Conservation (phyloP, 306 rosid genomes). For the Luffa aegyptiaca region DNA sequence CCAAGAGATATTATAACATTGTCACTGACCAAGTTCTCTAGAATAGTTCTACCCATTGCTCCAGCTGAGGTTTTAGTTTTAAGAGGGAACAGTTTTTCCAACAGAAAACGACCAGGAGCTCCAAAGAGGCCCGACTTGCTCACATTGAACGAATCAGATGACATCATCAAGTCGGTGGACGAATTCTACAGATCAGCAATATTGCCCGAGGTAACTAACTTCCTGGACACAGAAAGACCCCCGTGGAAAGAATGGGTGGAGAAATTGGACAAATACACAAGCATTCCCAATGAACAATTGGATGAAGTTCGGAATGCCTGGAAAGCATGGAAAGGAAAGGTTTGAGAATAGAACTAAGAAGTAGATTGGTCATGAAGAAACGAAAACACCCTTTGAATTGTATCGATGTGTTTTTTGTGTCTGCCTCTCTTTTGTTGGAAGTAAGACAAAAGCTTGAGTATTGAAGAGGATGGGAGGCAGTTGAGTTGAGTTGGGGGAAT, state of each 20-base stretch:
- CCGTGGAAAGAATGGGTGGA: conserved; percentile 84
- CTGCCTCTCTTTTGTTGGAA: not conserved
- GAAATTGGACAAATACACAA: conserved; percentile 50
- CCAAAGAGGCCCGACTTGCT: conserved; percentile 59
- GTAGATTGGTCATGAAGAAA: conserved; percentile 13
- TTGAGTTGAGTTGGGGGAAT: not conserved
- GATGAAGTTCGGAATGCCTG: conserved; percentile 69
- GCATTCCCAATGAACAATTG: conserved; percentile 51
- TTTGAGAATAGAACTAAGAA: conserved; percentile 13
- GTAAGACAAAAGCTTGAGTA: not conserved
- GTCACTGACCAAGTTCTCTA: conserved; percentile 62
- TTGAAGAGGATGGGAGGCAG: not conserved
- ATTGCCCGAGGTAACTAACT: conserved; percentile 58
- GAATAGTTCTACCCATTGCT: conserved; percentile 71
- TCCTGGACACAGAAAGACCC: conserved; percentile 58
- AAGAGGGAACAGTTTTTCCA: conserved; percentile 54
- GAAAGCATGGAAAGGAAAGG: conserved; percentile 59
- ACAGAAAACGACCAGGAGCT: conserved; percentile 40
- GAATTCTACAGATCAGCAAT: conserved; percentile 60
- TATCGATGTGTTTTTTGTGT: not conserved
- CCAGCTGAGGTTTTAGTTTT: conserved; percentile 71
- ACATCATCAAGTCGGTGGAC: conserved; percentile 46
- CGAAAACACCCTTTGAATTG: not conserved
- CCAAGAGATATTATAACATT: conserved; percentile 50
- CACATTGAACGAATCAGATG: conserved; percentile 63